Evolutionary conservation across 192 early-diverging fungal species (phyloP), one percentile per base, ranked within the genome.

Genomic region (Coemansia sp.): DNA sequence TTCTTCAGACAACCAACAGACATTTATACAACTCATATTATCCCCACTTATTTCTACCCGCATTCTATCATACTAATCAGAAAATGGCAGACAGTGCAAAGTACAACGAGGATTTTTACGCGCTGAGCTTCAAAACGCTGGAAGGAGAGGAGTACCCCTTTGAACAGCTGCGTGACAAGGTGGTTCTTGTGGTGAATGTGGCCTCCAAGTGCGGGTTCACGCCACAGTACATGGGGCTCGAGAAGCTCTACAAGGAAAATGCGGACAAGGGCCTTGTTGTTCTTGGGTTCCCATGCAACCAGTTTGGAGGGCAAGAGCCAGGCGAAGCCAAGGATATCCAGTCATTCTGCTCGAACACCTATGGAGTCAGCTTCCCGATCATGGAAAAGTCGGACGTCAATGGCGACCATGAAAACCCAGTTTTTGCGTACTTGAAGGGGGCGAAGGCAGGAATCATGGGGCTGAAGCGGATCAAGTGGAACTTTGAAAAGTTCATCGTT

Each of bases 131-230:
- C 71, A 74, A 81, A 66, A 74, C 78, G 56, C 78, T 85, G 37
- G 55, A 75, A 22, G 83, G 86, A 52, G 37, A 89, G 63, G 79
- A 80, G 40, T 83, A 86, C 67, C 51, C 76, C 43, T 87, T 90
- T 63, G 68, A 71, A 21, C 73, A 87, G 65, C 87, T 87, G 13
- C 61, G 86, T 69, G 87, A 85, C 85, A 92, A 95, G 77, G 90
- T 89, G 36, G 86, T 93, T 21, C 84, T 98, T 41, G 76, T 96
- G 41, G 93, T 95, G 72, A 98, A 98, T 77, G 90, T 93, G 12
- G 95, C 94, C 26, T 93, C 91, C 63, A 87, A 93, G 83, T 97
- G 95, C 80, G 94, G 94, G 10, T 92, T 92, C 72, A 93, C 93
- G 41, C 76, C 82, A 8, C 93, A 95, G 77, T 93, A 93, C 82